Percentiles rank a stretch among this genome's conserved stretches.
Conservation (phyloP, 495 filamentous ascomycete species). For the Tuber magnatum region DNA sequence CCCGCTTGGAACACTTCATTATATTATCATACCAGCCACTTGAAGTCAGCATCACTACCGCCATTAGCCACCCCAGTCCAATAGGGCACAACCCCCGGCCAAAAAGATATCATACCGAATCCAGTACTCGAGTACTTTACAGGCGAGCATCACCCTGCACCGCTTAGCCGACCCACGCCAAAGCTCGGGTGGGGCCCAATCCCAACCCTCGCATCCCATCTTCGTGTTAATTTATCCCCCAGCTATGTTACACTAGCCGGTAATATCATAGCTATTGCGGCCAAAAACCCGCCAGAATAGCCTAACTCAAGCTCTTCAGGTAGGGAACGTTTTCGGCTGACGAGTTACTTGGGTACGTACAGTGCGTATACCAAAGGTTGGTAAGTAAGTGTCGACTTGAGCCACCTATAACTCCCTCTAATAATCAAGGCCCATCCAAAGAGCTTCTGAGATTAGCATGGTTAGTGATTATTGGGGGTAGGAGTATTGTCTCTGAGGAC, state of each 20-base stretch:
- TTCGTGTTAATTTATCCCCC: no score
- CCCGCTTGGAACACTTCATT: background rate
- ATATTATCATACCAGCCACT: background rate
- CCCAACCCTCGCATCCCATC: background rate
- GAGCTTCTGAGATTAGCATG: background rate
- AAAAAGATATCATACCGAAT: no score
- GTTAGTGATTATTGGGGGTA: background rate
- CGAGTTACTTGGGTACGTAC: background rate
- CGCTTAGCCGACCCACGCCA: background rate
- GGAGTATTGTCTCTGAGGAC: background rate
- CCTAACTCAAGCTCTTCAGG: background rate
- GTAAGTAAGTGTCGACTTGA: background rate
- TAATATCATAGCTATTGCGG: background rate
- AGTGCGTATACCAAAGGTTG: no score
- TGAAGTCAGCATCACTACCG: background rate
- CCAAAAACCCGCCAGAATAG: background rate
- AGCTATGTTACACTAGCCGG: background rate
- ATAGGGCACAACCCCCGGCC: background rate
- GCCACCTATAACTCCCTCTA: background rate
- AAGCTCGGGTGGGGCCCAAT: background rate
- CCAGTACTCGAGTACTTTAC: background rate
- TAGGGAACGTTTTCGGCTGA: background rate
- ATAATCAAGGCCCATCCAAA: background rate
- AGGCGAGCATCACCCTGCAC: background rate
- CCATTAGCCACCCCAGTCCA: no score